Evolutionary conservation across 306 rosid species (phyloP), one percentile per base, ranked within the genome.

Genomic region (Lathyrus aphaca): DNA sequence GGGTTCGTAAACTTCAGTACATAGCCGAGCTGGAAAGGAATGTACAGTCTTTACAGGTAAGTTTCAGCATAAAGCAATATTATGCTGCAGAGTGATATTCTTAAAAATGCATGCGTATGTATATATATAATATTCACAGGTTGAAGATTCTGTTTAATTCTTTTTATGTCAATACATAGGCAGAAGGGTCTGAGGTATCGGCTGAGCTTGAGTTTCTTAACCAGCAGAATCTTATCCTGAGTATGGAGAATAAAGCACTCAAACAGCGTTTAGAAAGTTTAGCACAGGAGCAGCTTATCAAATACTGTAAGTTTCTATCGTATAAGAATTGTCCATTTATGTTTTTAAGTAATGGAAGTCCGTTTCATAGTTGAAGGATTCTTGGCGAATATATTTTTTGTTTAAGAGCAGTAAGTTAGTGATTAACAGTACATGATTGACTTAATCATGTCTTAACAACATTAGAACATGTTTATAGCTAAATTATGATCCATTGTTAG

Each of bases 181-280:
- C 85, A 35, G 96, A 95, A 85, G 99, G 99, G 74, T 77, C 96
- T 79, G 97, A 85, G 77, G 96, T 86, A 53, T 84, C 97, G 6
- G 97, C 99, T 0, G 99, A 91, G 82, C 92, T 91, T 60, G 96
- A 95, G 63, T 95, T 95, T 87, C 88, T 95, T 58, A 91, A 95
- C 83, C 96, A 91, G 84, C 99, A 87, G 84, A 85, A 81, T 81
- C 86, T 95, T 72, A 95, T 95, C 68, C 81, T 95, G 72, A 81
- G 87, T 86, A 86, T 95, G 99, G 99, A 95, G 79, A 95, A 95
- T 86, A 95, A 91, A 84, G 87, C 99, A 63, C 97, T 95, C 73
- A 91, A 91, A 81, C 97, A 95, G 63, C 97, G 99, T 51, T 79
- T 95, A 76, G 99, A 95, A 76, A 95, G 60, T 78, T 67, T 91